Evolutionary conservation across 164 flowering plant genomes (phyloP).

Genomic region (Buxus sempervirens): DNA sequence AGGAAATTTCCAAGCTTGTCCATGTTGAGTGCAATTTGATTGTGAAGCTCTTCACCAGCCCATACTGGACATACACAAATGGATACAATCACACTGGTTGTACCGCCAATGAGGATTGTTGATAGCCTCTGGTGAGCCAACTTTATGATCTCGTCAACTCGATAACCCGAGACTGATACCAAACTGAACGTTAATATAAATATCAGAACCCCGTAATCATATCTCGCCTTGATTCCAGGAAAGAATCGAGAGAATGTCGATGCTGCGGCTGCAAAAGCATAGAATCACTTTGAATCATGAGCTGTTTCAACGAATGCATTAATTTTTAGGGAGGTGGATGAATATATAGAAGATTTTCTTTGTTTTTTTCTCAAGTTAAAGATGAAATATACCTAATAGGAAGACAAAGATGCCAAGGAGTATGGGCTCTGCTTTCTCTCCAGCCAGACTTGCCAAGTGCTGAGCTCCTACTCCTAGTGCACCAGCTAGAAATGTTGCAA

Average conservation of each 20-base stretch:
- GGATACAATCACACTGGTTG: constrained; percentile 48
- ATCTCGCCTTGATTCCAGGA: constrained; percentile 61
- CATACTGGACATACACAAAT: constrained; percentile 68
- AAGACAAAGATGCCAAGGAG: constrained; percentile 59
- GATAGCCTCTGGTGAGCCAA: constrained; percentile 59
- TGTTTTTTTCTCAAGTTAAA: too few species aligned
- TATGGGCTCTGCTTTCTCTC: constrained; percentile 56
- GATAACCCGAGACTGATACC: constrained; percentile 70
- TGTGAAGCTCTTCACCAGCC: constrained; percentile 89
- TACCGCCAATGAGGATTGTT: constrained; percentile 58
- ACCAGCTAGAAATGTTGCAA: constrained; percentile 69
- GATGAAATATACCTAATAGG: constrained; percentile 40
- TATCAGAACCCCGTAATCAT: constrained; percentile 72
- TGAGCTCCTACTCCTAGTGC: constrained; percentile 66
- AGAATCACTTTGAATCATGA: not conserved
- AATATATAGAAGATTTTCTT: too few species aligned
- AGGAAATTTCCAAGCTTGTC: constrained; percentile 64
- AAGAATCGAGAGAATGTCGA: constrained; percentile 61
- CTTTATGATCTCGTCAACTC: constrained; percentile 44
- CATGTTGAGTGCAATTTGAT: constrained; percentile 47
- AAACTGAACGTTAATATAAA: constrained; percentile 76
- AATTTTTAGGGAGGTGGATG: not conserved
- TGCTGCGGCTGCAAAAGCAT: constrained; percentile 41
- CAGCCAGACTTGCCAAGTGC: constrained; percentile 47
- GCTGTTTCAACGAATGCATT: not conserved